A percentile compares a stretch with the other conserved stretches of the same genome.
phyloP scores from a whole-genome alignment of 108 stramenopile species.

The Skeletonema marinoi region DNA sequence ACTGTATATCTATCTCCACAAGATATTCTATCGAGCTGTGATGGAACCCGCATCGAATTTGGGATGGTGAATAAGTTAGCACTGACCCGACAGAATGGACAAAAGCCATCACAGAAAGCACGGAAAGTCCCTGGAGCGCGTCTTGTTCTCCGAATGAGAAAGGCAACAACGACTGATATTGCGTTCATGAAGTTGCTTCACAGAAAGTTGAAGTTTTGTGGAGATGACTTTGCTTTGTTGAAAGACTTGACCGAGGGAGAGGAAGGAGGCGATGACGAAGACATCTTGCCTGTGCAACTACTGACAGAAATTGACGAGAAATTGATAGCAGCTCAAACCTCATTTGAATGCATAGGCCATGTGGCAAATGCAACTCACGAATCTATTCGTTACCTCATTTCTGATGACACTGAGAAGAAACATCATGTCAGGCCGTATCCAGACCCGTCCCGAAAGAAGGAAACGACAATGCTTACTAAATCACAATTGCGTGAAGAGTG shows the following conservation, averaged over 20 bases:
- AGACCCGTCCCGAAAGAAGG: constrained; percentile 49
- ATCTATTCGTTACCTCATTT: constrained; percentile 30
- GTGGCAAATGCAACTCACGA: constrained; percentile 34
- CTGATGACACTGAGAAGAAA: constrained; percentile 15
- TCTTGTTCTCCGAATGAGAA: constrained; percentile 64
- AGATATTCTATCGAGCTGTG: constrained; percentile 55
- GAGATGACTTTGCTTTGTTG: not conserved
- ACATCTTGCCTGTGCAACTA: constrained; percentile 29
- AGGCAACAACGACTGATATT: constrained; percentile 59
- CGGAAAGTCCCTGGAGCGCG: constrained; percentile 24
- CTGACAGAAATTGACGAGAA: constrained; percentile 65
- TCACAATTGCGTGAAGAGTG: constrained; percentile 56
- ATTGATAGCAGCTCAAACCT: constrained; percentile 30
- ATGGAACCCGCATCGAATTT: constrained; percentile 61
- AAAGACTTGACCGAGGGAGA: not conserved
- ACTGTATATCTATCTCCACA: constrained; percentile 43
- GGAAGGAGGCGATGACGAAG: not conserved
- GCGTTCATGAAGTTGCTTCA: constrained; percentile 39
- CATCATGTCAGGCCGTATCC: constrained; percentile 69
- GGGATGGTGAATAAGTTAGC: constrained; percentile 46
- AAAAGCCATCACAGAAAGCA: not conserved
- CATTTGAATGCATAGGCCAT: constrained; percentile 40
- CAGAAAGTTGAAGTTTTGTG: not conserved
- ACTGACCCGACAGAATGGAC: not conserved
- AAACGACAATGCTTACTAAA: constrained; percentile 55